Evolutionary conservation across 768 basidiomycete species (phyloP), one percentile per base, ranked within the genome.

Genomic region (Phanerodontia chrysosporium): DNA sequence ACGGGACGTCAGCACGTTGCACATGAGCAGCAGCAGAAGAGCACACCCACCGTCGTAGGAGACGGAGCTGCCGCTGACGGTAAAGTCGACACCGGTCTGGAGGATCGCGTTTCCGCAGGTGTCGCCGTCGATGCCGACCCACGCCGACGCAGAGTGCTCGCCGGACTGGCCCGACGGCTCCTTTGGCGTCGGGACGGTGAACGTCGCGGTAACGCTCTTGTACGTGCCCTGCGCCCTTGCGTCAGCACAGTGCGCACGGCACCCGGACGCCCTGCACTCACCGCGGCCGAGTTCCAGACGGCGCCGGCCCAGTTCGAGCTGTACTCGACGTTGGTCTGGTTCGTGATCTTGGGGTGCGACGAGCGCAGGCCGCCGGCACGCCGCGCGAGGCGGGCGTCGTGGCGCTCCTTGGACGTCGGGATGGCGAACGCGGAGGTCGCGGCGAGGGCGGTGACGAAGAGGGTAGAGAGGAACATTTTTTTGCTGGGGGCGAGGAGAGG

Each of bases 111-210:
- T 67, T 3, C 62, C 66, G 57, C 74, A 75, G 28, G 73, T 72
- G 65, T 72, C 71, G 28, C 74, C 74, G 57, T 73, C 73, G 53
- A 74, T 73, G 30, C 74, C 73, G 53, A 75, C 73, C 73, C 72
- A 75, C 2, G 71, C 71, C 21, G 74, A 70, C 0, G 72, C 69
- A 13, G 74, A 61, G 62, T 70, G 64, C n/a, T 59, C 58, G 52
- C 66, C 62, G n/a, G 62, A 59, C 42, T 63, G 66, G 45, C 65
- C 67, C 16, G 68, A 68, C 14, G 66, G 63, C 49, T 65, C 66
- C 7, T 52, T 53, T 12, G 71, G 72, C 13, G 69, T 74, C 28
- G 73, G 73, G 18, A 74, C 68, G 22, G 65, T 64, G 59, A 74
- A 72, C 6, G 73, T 74, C 13, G 66, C 73, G 18, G 73, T 74